Base-by-base conservation (phyloP, 2,329 filamentous ascomycete genomes). In the Paracorniculantispora psalliotae region DNA sequence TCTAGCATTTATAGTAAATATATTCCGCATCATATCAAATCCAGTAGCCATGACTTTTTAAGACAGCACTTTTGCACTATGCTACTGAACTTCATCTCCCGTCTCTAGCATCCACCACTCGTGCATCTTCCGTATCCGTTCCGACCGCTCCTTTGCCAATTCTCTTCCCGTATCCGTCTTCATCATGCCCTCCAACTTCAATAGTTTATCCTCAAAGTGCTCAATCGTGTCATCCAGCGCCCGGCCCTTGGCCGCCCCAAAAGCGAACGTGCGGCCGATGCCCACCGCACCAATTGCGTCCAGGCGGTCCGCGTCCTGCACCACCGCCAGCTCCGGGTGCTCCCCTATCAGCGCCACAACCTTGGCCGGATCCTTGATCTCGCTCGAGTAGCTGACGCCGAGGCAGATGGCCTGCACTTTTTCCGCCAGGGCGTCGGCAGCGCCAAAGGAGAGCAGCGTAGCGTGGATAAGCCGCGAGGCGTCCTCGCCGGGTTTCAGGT, bases 291-390 rank as follows among this genome's bases (percentile, higher is more conserved):
- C 93, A 52, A 97, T 86, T 4, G 92, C 90, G 74, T 97, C 93
- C n/a, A 97, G 78, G 7, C 92, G 81, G 75, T 97, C 93, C 4
- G 92, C 92, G 72, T 97, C 93, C 74, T 97, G 92, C 33, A 97
- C 91, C 50, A 96, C 83, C 0, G 85, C 92, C 35, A 77, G 68
- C 65, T 75, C 73, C 1, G 90, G 90, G 69, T 89, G 78, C 30
- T 74, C 68, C 6, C 69, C 70, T n/a, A 96, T 77, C n/a, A 92
- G 77, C 1, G 75, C 72, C n/a, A 72, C 72, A 9, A 91, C 85
- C 13, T 75, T 73, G 6, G 73, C 74, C 1, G 88, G 87, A 67
- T 92, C 79, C 66, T 82, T 83, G 26, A 35, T 21, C 73, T 97
- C 92, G 63, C 82, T 81, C 3, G 84, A 87, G 76, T 91, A 96